phyloP scores from a whole-genome alignment of 306 rosid genomes.

The Sophora flavescens region DNA sequence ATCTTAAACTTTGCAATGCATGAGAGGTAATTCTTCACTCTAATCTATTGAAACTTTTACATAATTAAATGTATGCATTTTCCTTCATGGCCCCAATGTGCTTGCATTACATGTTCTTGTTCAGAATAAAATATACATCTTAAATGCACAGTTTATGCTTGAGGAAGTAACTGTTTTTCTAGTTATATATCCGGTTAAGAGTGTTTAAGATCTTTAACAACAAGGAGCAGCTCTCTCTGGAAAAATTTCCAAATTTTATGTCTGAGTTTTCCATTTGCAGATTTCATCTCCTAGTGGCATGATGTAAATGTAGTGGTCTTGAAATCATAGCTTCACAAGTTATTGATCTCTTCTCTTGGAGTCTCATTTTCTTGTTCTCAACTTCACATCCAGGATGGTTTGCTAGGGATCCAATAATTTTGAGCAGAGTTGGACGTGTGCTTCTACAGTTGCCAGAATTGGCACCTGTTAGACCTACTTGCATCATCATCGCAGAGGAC shows the following conservation, averaged over 20 bases:
- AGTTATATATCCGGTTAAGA: background rate
- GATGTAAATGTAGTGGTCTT: constrained; percentile 13
- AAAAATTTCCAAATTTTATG: background rate
- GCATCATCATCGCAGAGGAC: constrained; percentile 78
- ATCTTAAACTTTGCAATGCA: constrained; percentile 1
- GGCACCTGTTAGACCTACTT: constrained; percentile 59
- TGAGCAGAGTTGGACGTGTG: constrained; percentile 71
- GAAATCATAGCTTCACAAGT: constrained; percentile 12
- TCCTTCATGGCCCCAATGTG: constrained; percentile 4
- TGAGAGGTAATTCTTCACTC: background rate
- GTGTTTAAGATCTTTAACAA: constrained; percentile 3
- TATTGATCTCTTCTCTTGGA: constrained; percentile 28
- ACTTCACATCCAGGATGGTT: constrained; percentile 84
- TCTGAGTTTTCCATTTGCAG: constrained; percentile 4
- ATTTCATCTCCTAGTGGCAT: background rate
- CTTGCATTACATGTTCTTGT: background rate
- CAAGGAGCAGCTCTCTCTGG: constrained; percentile 13
- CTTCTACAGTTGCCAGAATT: constrained; percentile 59
- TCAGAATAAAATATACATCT: background rate
- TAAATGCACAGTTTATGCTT: constrained; percentile 7
- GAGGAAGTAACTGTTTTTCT: constrained; percentile 15
- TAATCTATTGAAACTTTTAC: background rate
- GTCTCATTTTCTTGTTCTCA: constrained; percentile 42
- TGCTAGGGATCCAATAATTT: constrained; percentile 76
- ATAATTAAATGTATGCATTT: background rate